Conservation (phyloP, 2,329 filamentous ascomycete genomes). For the Diaporthe citrichinensis region DNA sequence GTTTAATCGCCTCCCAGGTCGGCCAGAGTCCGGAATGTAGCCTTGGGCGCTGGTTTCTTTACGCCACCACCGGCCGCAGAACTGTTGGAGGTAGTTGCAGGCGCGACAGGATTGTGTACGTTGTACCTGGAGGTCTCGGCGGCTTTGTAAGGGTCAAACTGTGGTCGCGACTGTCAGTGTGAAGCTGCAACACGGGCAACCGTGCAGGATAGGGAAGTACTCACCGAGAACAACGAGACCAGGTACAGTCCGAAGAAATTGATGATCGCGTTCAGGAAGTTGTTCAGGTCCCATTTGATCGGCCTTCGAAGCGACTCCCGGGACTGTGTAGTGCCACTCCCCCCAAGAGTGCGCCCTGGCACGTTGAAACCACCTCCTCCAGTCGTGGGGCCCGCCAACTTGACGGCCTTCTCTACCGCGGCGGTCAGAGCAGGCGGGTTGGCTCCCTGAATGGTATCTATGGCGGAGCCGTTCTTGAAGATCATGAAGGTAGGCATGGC, state of each 20-base stretch:
- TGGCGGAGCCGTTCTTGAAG: slow-evolving; percentile 80
- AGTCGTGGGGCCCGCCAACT: slow-evolving; percentile 60
- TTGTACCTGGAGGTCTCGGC: slow-evolving; percentile 74
- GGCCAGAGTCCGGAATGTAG: slow-evolving; percentile 66
- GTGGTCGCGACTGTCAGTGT: slow-evolving; percentile 38
- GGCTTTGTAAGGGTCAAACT: slow-evolving; percentile 74
- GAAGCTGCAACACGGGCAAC: neutral
- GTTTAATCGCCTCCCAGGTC: slow-evolving; percentile 57
- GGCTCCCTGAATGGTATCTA: slow-evolving; percentile 85
- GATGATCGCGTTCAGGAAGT: slow-evolving; percentile 64
- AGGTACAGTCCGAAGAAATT: slow-evolving; percentile 74
- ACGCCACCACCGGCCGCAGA: slow-evolving; percentile 27
- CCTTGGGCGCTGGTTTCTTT: slow-evolving; percentile 50
- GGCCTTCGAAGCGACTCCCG: slow-evolving; percentile 46
- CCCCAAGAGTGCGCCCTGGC: slow-evolving; percentile 71
- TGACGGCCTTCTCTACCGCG: slow-evolving; percentile 80
- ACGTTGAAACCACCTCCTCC: slow-evolving; percentile 66
- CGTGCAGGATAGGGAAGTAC: slow-evolving; percentile 47
- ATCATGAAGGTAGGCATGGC: slow-evolving; percentile 97
- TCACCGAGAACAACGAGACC: slow-evolving; percentile 71
- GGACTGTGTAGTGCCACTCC: slow-evolving; percentile 47
- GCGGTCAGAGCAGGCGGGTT: slow-evolving; percentile 82
- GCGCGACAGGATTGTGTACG: slow-evolving; percentile 57
- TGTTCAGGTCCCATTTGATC: slow-evolving; percentile 54
- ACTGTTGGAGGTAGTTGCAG: slow-evolving; percentile 38